phyloP scores from a whole-genome alignment of 2,329 filamentous ascomycete genomes.

The Chaetothyriales sp. region DNA sequence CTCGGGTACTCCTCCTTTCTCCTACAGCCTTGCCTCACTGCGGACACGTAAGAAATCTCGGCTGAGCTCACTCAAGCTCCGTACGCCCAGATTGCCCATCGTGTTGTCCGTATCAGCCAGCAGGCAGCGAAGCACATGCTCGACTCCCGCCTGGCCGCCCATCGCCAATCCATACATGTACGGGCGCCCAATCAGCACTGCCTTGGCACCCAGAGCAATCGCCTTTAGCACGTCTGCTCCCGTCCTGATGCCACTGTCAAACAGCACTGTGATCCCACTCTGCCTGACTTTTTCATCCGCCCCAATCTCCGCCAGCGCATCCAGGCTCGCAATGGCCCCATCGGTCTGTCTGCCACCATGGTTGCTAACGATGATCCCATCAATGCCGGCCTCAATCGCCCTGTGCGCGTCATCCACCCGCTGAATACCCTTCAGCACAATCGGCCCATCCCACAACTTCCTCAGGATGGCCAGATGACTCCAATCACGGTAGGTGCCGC shows the following conservation, averaged over 20 bases:
- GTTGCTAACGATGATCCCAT: constrained; percentile 38
- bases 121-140: constrained; percentile 35
- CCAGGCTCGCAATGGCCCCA: constrained; percentile 35
- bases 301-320: constrained; percentile 45
- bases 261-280: constrained; percentile 27
- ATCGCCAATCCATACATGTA: constrained; percentile 43
- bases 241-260: constrained; percentile 37
- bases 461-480: constrained; percentile 41
- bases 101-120: constrained; percentile 29
- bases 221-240: constrained; percentile 39
- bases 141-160: constrained; percentile 38
- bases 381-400: constrained; percentile 31
- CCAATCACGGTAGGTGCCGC: constrained; percentile 42
- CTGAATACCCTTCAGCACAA: constrained; percentile 47
- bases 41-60: constrained; percentile 14
- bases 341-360: constrained; percentile 39
- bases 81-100: constrained; percentile 17
- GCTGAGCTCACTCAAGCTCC: constrained; percentile 12
- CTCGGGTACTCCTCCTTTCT: neutral
- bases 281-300: constrained; percentile 30
- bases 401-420: constrained; percentile 34
- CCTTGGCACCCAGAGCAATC: constrained; percentile 40
- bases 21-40: constrained; percentile 9
- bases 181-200: constrained; percentile 42
- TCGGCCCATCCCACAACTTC: constrained; percentile 46